Conservation (phyloP, 1,284 basidiomycete species). For the Sanghuangporus sanghuang region DNA sequence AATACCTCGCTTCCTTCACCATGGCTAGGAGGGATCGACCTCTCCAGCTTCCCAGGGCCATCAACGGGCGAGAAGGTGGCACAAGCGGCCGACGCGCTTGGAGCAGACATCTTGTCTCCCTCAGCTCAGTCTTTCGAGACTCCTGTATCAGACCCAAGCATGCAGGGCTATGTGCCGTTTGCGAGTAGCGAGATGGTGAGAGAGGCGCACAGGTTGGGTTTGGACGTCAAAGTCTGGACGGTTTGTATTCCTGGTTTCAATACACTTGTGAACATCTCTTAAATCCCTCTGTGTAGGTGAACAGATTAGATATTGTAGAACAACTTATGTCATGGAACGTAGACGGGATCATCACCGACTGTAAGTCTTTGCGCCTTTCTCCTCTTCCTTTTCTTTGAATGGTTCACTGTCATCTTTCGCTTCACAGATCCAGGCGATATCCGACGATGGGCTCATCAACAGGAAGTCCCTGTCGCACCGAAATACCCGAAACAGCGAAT, state of each 20-base stretch:
- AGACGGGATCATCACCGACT: slow-evolving; percentile 73
- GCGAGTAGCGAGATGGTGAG: slow-evolving; percentile 65
- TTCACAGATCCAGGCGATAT: slow-evolving; percentile 45
- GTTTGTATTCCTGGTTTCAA: slow-evolving; percentile 33
- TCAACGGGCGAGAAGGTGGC: slow-evolving; percentile 49
- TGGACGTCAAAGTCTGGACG: slow-evolving; percentile 70
- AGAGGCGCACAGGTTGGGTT: slow-evolving; percentile 55
- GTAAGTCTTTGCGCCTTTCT: slow-evolving; percentile 24
- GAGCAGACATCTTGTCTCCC: slow-evolving; percentile 66
- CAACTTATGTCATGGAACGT: slow-evolving; percentile 54
- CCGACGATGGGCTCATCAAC: slow-evolving; percentile 47
- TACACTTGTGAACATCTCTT: not conserved
- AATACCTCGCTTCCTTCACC: slow-evolving; percentile 34
- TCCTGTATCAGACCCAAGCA: slow-evolving; percentile 38
- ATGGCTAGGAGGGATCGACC: slow-evolving; percentile 60
- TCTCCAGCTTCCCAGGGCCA: slow-evolving; percentile 52
- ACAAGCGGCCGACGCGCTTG: slow-evolving; percentile 63
- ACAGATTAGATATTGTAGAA: slow-evolving; percentile 54
- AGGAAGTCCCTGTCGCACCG: slow-evolving; percentile 44
- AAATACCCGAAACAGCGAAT: slow-evolving; percentile 52
- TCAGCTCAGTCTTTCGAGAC: slow-evolving; percentile 37
- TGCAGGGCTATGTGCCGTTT: slow-evolving; percentile 49
- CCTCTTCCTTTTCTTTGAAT: not conserved
- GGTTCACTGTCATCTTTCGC: not conserved
- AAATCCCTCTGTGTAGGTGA: slow-evolving; percentile 35